phyloP scores from a whole-genome alignment of 805 yeast species.

The Pichia pseudocactophila region DNA sequence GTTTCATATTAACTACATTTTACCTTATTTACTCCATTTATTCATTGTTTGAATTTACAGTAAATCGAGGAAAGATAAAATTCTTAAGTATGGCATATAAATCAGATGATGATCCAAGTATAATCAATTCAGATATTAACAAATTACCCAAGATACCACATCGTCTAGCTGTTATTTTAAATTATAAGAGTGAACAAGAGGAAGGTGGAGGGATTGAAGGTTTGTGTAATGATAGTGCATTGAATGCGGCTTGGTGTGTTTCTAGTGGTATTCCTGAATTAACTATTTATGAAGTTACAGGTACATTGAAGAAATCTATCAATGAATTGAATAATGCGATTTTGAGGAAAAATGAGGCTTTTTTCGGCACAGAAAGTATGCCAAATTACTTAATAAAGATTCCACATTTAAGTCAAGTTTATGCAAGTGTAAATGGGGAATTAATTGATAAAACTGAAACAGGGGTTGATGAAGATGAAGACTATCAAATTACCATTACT shows the following conservation, averaged over 20 bases:
- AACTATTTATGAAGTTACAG: constrained; percentile 72
- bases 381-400: constrained; percentile 56
- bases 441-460: constrained; percentile 23
- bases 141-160: constrained; percentile 70
- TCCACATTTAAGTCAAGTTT: constrained; percentile 55
- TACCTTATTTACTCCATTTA: constrained; percentile 49
- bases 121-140: constrained; percentile 75
- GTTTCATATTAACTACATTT: constrained; percentile 40
- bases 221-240: constrained; percentile 65
- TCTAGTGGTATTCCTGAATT: constrained; percentile 74
- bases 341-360: constrained; percentile 48
- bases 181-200: constrained; percentile 63
- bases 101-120: constrained; percentile 68
- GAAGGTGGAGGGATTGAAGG: constrained; percentile 89
- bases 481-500: constrained; percentile 50
- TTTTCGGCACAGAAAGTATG: constrained; percentile 62
- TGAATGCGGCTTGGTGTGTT: constrained; percentile 78
- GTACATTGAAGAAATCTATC: constrained; percentile 47
- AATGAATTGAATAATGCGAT: constrained; percentile 51
- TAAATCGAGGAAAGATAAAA: constrained; percentile 46
- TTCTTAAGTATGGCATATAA: constrained; percentile 57
- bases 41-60: constrained; percentile 43
- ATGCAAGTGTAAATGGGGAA: constrained; percentile 33
- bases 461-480: constrained; percentile 15
- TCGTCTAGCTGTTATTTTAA: constrained; percentile 67